These are phyloP conservation scores for Cercis canadensis DNA, from an alignment of 306 rosid genomes.

Conservation along the genomic window DNA sequence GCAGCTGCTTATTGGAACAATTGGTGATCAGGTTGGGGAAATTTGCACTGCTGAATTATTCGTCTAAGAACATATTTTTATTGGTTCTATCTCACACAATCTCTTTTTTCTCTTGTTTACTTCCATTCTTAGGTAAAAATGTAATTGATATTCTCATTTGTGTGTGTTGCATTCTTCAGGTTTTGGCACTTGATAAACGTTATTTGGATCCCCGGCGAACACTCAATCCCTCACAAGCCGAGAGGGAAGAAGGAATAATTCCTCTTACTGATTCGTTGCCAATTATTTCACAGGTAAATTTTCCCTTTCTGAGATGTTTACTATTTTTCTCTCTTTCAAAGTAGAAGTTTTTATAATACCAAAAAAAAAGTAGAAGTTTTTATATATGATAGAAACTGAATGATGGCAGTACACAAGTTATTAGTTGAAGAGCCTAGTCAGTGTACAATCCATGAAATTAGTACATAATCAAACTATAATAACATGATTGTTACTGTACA, in stretches of 20 bases:
- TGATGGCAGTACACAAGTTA: background rate
- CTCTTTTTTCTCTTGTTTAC: slow-evolving; percentile 20
- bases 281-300: slow-evolving; percentile 80
- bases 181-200: slow-evolving; percentile 95
- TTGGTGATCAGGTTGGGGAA: slow-evolving; percentile 84
- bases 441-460: too few relatives aligned
- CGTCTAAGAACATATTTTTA: background rate
- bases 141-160: slow-evolving; percentile 16
- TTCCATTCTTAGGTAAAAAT: slow-evolving; percentile 21
- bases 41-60: slow-evolving; percentile 27
- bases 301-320: background rate
- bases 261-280: slow-evolving; percentile 97
- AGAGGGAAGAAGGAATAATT: slow-evolving; percentile 95
- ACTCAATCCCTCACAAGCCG: slow-evolving; percentile 80
- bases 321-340: background rate
- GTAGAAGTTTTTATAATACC: too few relatives aligned
- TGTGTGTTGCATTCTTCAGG: slow-evolving; percentile 47
- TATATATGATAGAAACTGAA: background rate
- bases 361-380: slow-evolving; percentile 16
- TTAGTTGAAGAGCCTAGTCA: background rate
- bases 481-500: too few relatives aligned
- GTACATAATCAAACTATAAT: too few relatives aligned
- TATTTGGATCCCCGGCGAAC: slow-evolving; percentile 91
- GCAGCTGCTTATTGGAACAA: slow-evolving; percentile 95
- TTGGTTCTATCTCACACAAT: background rate